Conservation (phyloP, 2,329 filamentous ascomycete genomes). For the Sporothrix luriei region DNA sequence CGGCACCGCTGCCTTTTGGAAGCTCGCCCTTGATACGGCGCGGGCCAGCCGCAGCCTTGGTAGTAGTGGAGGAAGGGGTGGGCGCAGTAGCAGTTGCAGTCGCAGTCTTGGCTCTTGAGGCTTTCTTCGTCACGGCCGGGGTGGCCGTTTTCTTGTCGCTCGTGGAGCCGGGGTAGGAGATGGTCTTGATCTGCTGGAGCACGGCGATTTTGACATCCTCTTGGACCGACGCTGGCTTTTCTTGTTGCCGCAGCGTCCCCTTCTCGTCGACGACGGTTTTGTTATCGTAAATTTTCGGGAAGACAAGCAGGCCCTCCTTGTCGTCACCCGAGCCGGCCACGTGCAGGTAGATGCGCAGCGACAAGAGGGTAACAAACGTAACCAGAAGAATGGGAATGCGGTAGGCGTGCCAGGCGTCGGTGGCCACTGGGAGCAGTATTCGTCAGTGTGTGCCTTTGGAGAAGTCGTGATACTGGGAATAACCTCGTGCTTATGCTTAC, state of each 20-base stretch:
- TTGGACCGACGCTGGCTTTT: constrained; percentile 7
- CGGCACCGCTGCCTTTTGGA: constrained; percentile 38
- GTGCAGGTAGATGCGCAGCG: constrained; percentile 50
- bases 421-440: constrained; percentile 31
- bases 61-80: background rate
- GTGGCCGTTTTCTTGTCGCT: constrained; percentile 1
- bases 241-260: constrained; percentile 7
- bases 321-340: constrained; percentile 39
- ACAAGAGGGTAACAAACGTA: constrained; percentile 45
- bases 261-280: constrained; percentile 29
- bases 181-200: constrained; percentile 18
- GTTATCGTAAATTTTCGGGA: constrained; percentile 45
- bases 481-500: constrained; percentile 4
- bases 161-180: background rate
- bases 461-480: background rate
- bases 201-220: background rate
- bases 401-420: constrained; percentile 53
- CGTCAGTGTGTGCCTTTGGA: constrained; percentile 20
- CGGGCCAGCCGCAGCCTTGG: constrained; percentile 46
- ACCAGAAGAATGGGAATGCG: constrained; percentile 51
- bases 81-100: background rate
- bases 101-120: background rate
- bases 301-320: constrained; percentile 43
- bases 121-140: background rate
- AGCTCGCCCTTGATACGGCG: constrained; percentile 50